A percentile compares a stretch with the other conserved stretches of the same genome.
Evolutionary conservation across 2,329 filamentous ascomycete species (phyloP).

Genomic region (Cucurbitaria berberidis): DNA sequence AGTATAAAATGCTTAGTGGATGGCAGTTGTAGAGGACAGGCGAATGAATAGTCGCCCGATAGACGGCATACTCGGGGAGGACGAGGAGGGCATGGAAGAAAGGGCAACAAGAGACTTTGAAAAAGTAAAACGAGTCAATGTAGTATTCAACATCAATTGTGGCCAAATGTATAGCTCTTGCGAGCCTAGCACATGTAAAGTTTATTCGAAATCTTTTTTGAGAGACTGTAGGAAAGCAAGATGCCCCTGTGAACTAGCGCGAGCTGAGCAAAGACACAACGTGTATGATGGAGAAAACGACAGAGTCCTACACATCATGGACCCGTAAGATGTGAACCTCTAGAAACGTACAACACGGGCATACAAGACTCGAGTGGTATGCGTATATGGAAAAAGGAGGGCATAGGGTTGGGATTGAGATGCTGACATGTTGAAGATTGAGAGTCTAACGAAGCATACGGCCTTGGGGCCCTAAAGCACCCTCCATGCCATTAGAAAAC

Average conservation of each 20-base stretch:
- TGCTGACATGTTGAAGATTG: constrained; percentile 47
- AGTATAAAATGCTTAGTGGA: too few species aligned
- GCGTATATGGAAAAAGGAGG: constrained; percentile 5
- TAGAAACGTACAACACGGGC: constrained; percentile 2
- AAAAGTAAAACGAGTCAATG: too few species aligned
- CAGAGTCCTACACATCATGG: constrained; percentile 17
- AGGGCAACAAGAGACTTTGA: too few species aligned
- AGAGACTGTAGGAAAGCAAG: constrained; percentile 25
- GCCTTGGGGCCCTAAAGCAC: constrained; percentile 41
- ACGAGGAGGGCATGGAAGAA: too few species aligned
- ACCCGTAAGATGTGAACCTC: constrained; percentile 31
- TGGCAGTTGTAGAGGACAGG: too few species aligned
- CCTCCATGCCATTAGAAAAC: constrained; percentile 38
- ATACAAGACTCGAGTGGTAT: constrained; percentile 15
- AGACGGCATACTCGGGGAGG: too few species aligned
- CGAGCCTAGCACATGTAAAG: constrained; percentile 13
- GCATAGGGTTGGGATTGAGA: constrained; percentile 13
- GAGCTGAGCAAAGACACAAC: too few species aligned
- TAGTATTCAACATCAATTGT: too few species aligned
- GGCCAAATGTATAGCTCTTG: constrained; percentile 4
- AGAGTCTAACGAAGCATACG: constrained; percentile 47
- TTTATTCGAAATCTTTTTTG: constrained; percentile 28
- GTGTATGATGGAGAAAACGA: too few species aligned
- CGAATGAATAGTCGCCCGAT: too few species aligned
- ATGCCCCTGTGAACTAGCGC: constrained; percentile 2